phyloP scores from a whole-genome alignment of 202 grass and related monocot genomes.

The Zoysia matrella region DNA sequence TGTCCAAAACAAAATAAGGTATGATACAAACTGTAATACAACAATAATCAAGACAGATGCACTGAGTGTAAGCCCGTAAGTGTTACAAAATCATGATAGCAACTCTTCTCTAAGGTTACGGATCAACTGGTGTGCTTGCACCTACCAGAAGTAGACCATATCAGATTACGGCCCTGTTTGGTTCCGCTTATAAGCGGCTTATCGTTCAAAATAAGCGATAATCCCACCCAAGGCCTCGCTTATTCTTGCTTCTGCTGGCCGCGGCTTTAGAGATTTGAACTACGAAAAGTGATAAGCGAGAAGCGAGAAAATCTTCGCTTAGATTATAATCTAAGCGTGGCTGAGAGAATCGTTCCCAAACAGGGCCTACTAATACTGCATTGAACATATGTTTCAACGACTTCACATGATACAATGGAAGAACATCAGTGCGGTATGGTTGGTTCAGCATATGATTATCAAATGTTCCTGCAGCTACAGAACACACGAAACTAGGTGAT shows the following conservation, averaged over 20 bases:
- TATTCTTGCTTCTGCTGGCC: too few relatives aligned
- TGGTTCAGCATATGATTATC: neutral
- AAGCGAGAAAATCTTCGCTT: too few relatives aligned
- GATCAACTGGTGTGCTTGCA: neutral
- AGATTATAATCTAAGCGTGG: too few relatives aligned
- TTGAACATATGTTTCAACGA: neutral
- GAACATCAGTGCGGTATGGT: neutral
- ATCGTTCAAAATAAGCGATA: too few relatives aligned
- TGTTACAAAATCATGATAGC: neutral
- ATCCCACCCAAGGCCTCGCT: too few relatives aligned
- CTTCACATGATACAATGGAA: neutral
- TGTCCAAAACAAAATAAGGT: neutral
- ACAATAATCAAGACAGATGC: neutral
- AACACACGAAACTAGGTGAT: slow-evolving; percentile 5
- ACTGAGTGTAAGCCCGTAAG: neutral
- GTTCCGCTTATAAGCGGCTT: too few relatives aligned
- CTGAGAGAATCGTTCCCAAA: too few relatives aligned
- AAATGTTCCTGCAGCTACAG: neutral
- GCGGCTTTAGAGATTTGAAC: too few relatives aligned
- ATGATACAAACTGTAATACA: neutral
- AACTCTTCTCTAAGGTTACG: neutral
- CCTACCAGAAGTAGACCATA: slow-evolving; percentile 20
- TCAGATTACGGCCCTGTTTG: neutral
- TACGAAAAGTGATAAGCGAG: too few relatives aligned
- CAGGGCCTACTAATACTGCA: neutral